Percentiles rank a stretch among this genome's conserved stretches.
Conservation (phyloP, 2,329 filamentous ascomycete species). For the Exophiala bonariae region DNA sequence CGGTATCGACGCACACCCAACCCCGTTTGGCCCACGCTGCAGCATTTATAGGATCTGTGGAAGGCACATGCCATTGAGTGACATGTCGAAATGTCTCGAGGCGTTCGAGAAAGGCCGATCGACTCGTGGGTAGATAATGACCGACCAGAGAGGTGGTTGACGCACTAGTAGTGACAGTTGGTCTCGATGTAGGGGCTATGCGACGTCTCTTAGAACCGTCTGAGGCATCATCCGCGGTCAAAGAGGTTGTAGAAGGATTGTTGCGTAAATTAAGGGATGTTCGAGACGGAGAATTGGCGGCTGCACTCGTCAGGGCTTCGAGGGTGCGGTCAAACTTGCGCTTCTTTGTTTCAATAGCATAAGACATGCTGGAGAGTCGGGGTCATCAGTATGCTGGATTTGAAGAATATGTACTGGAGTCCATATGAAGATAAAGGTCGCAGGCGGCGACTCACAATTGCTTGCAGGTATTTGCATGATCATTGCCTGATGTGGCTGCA, state of each 20-base stretch:
- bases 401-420: not conserved
- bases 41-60: slow-evolving; percentile 81
- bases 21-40: slow-evolving; percentile 93
- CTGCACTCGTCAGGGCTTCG: slow-evolving; percentile 37
- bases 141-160: slow-evolving; percentile 44
- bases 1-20: slow-evolving; percentile 81
- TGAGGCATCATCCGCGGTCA: slow-evolving; percentile 14
- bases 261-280: slow-evolving; percentile 21
- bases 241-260: slow-evolving; percentile 15
- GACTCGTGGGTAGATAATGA: slow-evolving; percentile 84
- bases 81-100: slow-evolving; percentile 88
- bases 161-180: slow-evolving; percentile 31
- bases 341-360: slow-evolving; percentile 47
- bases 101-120: slow-evolving; percentile 75
- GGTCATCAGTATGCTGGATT: not conserved
- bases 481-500: not conserved
- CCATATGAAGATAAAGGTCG: not conserved
- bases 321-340: slow-evolving; percentile 49
- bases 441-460: not conserved
- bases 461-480: not conserved
- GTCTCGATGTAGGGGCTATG: slow-evolving; percentile 19
- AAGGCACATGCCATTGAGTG: slow-evolving; percentile 82
- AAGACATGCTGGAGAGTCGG: slow-evolving; percentile 28
- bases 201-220: slow-evolving; percentile 27
- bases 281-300: slow-evolving; percentile 12